Evolutionary conservation across 2,329 filamentous ascomycete species (phyloP).

Genomic region (Penicillium glabrum): DNA sequence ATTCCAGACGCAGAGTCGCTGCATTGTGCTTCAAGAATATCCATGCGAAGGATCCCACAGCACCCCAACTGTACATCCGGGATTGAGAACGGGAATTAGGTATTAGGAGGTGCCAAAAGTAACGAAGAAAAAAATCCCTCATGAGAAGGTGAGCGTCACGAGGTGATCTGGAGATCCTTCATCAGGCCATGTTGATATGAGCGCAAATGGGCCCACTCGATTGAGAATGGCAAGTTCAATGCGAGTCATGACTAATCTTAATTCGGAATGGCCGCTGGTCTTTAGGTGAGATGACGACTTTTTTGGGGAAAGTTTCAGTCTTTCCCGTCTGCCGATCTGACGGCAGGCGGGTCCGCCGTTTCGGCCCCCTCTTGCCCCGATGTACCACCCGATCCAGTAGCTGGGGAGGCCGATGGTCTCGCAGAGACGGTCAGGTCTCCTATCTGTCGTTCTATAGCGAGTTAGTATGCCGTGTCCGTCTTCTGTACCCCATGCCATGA

Average conservation of each 20-base stretch:
- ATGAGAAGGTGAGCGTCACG: background rate
- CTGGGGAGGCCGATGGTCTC: constrained; percentile 2
- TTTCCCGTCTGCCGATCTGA: constrained; percentile 19
- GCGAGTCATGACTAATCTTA: background rate
- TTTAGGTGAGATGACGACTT: background rate
- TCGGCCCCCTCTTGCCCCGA: constrained; percentile 21
- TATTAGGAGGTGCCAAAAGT: background rate
- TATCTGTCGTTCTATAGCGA: constrained; percentile 22
- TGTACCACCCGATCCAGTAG: constrained; percentile 5
- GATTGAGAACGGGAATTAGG: background rate
- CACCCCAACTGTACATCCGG: background rate
- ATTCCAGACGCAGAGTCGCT: background rate
- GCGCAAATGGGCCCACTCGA: background rate
- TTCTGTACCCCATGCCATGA: background rate
- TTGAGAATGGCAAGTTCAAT: background rate
- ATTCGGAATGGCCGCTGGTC: background rate
- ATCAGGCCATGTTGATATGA: background rate
- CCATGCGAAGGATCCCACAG: background rate
- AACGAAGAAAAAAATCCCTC: background rate
- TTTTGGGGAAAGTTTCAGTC: constrained; percentile 10
- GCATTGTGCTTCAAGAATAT: background rate
- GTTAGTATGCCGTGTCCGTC: background rate
- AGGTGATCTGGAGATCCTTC: background rate
- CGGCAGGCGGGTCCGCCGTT: constrained; percentile 16
- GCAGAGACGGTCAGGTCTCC: constrained; percentile 14